Conservation (phyloP, 2,329 filamentous ascomycete species). For the Penicillium hesseltinei region DNA sequence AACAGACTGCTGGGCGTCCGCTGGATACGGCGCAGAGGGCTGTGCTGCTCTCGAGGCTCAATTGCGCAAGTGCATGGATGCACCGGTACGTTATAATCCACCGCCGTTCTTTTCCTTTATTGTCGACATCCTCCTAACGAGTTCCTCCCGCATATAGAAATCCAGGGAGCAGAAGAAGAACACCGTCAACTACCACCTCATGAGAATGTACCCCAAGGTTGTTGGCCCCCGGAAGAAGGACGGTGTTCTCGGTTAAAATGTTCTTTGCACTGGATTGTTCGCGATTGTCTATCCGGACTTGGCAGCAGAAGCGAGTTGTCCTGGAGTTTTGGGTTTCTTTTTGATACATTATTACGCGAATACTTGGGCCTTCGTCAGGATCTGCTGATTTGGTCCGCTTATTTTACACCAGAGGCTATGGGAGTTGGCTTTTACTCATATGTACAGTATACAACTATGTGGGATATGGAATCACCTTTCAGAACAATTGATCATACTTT, state of each 20-base stretch:
- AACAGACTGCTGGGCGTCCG: slow-evolving; percentile 49
- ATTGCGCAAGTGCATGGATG: slow-evolving; percentile 74
- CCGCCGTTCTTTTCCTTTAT: slow-evolving; percentile 1
- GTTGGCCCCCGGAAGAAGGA: slow-evolving; percentile 68
- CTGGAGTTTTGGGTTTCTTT: slow-evolving; percentile 23
- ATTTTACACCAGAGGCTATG: slow-evolving; percentile 14
- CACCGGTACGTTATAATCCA: slow-evolving; percentile 55
- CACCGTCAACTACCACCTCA: slow-evolving; percentile 88
- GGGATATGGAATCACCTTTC: slow-evolving; percentile 16
- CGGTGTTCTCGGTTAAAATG: slow-evolving; percentile 35
- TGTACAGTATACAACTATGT: slow-evolving; percentile 32
- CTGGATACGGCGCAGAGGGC: slow-evolving; percentile 52
- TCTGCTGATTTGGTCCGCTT: slow-evolving; percentile 10
- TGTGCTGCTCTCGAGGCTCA: slow-evolving; percentile 61
- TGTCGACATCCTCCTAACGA: not conserved
- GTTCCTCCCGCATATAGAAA: slow-evolving; percentile 48
- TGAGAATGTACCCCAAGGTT: slow-evolving; percentile 72
- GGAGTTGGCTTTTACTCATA: slow-evolving; percentile 22
- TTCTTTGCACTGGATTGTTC: not conserved
- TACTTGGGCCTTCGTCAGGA: slow-evolving; percentile 4
- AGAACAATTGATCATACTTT: slow-evolving; percentile 15
- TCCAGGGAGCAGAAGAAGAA: slow-evolving; percentile 61
- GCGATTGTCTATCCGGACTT: slow-evolving; percentile 2
- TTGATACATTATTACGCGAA: slow-evolving; percentile 9
- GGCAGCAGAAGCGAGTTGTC: slow-evolving; percentile 8